These are phyloP conservation scores for Alternaria burnsii DNA, from an alignment of 2,329 filamentous ascomycete genomes.

Conservation along the genomic window DNA sequence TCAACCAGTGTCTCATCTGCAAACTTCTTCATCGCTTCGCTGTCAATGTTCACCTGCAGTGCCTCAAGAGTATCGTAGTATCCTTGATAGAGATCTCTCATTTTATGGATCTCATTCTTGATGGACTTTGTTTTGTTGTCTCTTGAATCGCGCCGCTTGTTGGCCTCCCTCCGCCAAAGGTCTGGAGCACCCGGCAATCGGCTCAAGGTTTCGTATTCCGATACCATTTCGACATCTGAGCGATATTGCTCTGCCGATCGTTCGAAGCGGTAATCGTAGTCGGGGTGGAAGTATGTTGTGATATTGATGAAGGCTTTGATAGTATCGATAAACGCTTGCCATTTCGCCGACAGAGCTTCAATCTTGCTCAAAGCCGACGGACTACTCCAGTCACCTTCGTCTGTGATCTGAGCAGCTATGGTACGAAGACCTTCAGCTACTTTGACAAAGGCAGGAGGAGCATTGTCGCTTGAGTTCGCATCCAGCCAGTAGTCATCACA, in stretches of 20 bases:
- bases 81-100: neutral
- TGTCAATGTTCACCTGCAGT: neutral
- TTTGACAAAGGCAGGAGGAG: neutral
- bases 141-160: neutral
- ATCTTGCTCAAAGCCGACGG: neutral
- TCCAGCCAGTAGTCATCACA: neutral
- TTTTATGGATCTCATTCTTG: neutral
- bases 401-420: neutral
- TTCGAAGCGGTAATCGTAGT: neutral
- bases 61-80: neutral
- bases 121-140: neutral
- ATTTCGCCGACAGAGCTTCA: neutral
- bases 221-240: neutral
- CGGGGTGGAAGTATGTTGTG: neutral
- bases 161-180: neutral
- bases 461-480: neutral
- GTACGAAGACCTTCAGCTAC: neutral
- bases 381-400: neutral
- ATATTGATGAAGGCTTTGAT: neutral
- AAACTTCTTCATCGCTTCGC: neutral
- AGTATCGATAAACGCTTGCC: neutral
- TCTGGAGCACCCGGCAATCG: neutral
- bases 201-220: neutral
- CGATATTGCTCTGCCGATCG: neutral
- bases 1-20: neutral